Base-by-base conservation (phyloP, 148 eudicot genomes). In the Chenopodium formosanum region DNA sequence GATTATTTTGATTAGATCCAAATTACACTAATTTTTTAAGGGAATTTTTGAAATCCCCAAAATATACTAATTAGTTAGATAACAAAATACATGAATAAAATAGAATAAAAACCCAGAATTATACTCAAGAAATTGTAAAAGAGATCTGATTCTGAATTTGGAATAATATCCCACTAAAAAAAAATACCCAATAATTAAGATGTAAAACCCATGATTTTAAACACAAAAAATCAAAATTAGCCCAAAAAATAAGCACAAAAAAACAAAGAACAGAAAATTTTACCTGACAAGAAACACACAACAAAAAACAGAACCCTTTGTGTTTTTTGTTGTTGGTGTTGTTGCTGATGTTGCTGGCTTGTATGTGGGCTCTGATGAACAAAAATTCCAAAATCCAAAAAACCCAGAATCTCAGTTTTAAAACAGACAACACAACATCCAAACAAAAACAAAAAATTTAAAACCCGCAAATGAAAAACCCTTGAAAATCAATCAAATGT, bases 261-360 rank as follows among this genome's bases (percentile, higher is more conserved):
- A 76, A 62, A 74, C 64, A 80, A 62, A 76, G 3, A 22, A 47
- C 11, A 74, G 29, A 22, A 7, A 72, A 50, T 19, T 17, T 73
- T 81, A 77, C 86, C 86, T 81, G 83, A 53, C 72, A 62, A 77
- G 37, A 75, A 70, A 79, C 76, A 79, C 23, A 78, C 23, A 25
- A 76, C 79, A 71, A 80, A 66, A 67, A 53, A 37, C 53, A 81
- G 69, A 67, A 53, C 46, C 44, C 70, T 77, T 56, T 40, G 17
- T 46, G 62, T 19, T 76, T 56, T 17, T 56, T 56, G 62, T 56
- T 56, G 56, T 14, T 52, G 56, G 12, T 52, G 56, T 52, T 52
- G 62, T 56, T 17, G 74, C 78, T 84, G 70, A 23, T 82, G 58
- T 22, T 60, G n/a, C 67, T 62, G 72, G 72, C n/a, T 37, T 62